phyloP scores from a whole-genome alignment of 345 rosid genomes.

The Brassica rapa region DNA sequence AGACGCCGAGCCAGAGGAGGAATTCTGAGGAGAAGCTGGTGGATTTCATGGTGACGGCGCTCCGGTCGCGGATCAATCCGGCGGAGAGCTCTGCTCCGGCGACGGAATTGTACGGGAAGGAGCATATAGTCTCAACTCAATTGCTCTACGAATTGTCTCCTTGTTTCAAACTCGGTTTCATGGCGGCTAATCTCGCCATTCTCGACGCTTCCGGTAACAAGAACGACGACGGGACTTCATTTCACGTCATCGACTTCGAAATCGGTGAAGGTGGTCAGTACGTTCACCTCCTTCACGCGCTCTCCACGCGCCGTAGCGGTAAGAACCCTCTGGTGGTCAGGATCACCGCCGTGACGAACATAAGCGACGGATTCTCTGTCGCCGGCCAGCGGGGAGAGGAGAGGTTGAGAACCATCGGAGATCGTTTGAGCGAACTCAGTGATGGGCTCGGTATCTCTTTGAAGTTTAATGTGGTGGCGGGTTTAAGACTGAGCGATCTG shows the following conservation, averaged over 20 bases:
- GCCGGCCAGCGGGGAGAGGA: constrained; percentile 47
- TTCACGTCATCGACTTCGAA: constrained; percentile 83
- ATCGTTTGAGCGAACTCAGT: constrained; percentile 49
- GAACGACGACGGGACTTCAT: neutral
- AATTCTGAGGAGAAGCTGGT: constrained; percentile 74
- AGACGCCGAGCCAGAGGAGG: constrained; percentile 51
- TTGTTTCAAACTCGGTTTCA: constrained; percentile 79
- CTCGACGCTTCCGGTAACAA: constrained; percentile 48
- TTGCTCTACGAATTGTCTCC: constrained; percentile 69
- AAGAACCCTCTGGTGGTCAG: constrained; percentile 35
- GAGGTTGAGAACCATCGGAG: constrained; percentile 51
- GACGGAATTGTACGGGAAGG: constrained; percentile 58
- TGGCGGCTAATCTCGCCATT: constrained; percentile 87
- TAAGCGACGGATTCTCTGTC: constrained; percentile 6
- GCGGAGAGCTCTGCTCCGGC: constrained; percentile 55
- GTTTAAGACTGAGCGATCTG: constrained; percentile 51
- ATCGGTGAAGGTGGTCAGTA: constrained; percentile 82
- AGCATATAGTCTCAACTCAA: constrained; percentile 61
- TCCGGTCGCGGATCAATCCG: constrained; percentile 58
- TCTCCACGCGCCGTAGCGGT: constrained; percentile 49
- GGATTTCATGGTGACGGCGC: constrained; percentile 62
- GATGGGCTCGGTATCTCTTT: constrained; percentile 47
- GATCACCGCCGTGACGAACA: constrained; percentile 70
- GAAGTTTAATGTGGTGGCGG: constrained; percentile 49
- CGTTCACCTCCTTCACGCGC: constrained; percentile 64